Percentiles rank a stretch among this genome's conserved stretches.
These are phyloP conservation scores for Amanita molliuscula DNA, from an alignment of 768 basidiomycete species.

Conservation along the genomic window DNA sequence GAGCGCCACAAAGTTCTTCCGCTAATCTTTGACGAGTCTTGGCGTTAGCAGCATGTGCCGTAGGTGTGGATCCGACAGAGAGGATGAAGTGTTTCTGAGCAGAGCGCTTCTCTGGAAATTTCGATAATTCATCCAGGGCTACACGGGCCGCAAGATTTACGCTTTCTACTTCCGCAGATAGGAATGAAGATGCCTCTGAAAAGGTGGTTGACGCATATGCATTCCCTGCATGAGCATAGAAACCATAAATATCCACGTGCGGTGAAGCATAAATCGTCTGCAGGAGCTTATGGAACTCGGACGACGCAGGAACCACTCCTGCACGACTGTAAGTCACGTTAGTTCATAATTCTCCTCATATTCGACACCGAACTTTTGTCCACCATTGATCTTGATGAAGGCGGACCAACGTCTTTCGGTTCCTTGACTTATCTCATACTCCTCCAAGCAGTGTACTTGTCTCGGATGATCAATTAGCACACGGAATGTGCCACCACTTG, in stretches of 20 bases:
- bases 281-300: constrained; percentile 46
- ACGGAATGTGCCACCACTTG: constrained; percentile 49
- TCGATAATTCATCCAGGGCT: constrained; percentile 36
- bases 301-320: constrained; percentile 46
- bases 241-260: constrained; percentile 60
- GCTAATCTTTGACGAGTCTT: constrained; percentile 35
- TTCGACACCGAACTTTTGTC: constrained; percentile 47
- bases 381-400: constrained; percentile 77
- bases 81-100: constrained; percentile 50
- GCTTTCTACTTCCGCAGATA: constrained; percentile 59
- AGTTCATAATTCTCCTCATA: constrained; percentile 4
- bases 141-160: constrained; percentile 57
- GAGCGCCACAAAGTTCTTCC: constrained; percentile 39
- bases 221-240: constrained; percentile 74
- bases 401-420: constrained; percentile 51
- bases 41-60: constrained; percentile 66
- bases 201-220: constrained; percentile 69
- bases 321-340: constrained; percentile 47
- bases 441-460: constrained; percentile 57
- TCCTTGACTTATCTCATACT: constrained; percentile 36
- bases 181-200: constrained; percentile 51
- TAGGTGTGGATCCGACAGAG: constrained; percentile 81
- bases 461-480: constrained; percentile 69
- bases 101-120: constrained; percentile 18
- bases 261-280: constrained; percentile 40